Conservation (phyloP, 129 eudicot genomes). For the Logfia minima region DNA sequence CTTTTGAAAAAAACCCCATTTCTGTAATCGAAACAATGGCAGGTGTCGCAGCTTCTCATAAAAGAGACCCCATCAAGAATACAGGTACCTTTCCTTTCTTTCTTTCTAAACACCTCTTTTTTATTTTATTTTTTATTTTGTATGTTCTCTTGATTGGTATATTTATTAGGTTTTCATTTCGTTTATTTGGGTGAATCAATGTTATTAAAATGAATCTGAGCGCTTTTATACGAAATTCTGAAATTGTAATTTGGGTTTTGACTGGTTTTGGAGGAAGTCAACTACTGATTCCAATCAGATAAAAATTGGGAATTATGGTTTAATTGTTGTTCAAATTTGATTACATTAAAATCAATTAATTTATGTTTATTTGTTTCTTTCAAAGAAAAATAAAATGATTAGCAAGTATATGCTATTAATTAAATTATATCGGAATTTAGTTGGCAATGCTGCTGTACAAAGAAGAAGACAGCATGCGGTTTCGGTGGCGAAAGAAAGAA, state of each 20-base stretch:
- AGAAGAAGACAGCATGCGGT: constrained; percentile 80
- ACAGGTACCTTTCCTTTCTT: constrained; percentile 47
- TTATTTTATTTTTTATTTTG: background rate
- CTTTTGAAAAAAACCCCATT: background rate
- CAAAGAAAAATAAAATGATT: background rate
- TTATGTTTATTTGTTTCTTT: background rate
- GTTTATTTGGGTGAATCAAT: background rate
- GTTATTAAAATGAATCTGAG: background rate
- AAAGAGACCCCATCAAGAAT: constrained; percentile 66
- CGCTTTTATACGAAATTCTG: background rate
- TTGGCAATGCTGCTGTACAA: constrained; percentile 84
- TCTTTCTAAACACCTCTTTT: constrained; percentile 1
- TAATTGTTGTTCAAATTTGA: background rate
- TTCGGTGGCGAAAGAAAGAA: constrained; percentile 74
- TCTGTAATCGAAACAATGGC: constrained; percentile 48
- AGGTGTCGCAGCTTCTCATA: constrained; percentile 53
- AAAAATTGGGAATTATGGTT: background rate
- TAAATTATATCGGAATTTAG: constrained; percentile 34
- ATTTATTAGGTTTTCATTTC: background rate
- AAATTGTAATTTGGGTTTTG: constrained; percentile 19
- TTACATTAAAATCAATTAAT: background rate
- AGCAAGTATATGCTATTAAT: background rate
- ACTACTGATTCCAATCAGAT: background rate
- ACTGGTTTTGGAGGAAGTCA: constrained; percentile 29
- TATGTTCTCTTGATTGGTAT: background rate